Evolutionary conservation across 768 basidiomycete species (phyloP).

Genomic region (Collybia sp.): DNA sequence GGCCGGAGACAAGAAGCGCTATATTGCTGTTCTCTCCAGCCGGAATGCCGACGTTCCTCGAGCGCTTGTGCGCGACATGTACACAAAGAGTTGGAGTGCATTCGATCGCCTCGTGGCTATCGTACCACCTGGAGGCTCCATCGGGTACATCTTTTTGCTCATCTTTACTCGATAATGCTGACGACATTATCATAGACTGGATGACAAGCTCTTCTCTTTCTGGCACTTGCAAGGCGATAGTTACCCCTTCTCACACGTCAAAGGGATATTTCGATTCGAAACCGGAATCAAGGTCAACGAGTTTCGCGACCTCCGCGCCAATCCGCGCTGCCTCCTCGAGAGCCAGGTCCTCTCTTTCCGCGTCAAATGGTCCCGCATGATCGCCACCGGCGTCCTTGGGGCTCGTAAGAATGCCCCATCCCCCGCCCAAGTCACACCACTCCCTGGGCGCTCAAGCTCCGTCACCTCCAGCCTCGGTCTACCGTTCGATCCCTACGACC

Average conservation of each 20-base stretch:
- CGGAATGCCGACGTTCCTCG: slow-evolving; percentile 85
- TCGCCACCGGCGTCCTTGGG: slow-evolving; percentile 64
- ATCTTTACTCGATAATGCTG: not conserved
- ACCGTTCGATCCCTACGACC: slow-evolving; percentile 78
- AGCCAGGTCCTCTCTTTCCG: slow-evolving; percentile 79
- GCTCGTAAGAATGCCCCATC: slow-evolving; percentile 26
- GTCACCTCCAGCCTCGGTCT: slow-evolving; percentile 50
- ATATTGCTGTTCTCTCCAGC: slow-evolving; percentile 67
- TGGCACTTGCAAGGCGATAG: slow-evolving; percentile 81
- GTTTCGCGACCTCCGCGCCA: slow-evolving; percentile 84
- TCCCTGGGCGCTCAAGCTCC: slow-evolving; percentile 18
- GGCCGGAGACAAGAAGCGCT: slow-evolving; percentile 64
- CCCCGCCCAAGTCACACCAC: slow-evolving; percentile 29
- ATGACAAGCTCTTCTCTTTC: slow-evolving; percentile 89
- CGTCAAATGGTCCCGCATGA: slow-evolving; percentile 74
- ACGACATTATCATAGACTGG: slow-evolving; percentile 46
- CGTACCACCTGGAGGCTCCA: slow-evolving; percentile 86
- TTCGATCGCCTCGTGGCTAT: slow-evolving; percentile 86
- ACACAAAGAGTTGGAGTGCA: slow-evolving; percentile 90
- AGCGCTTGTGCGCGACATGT: slow-evolving; percentile 84
- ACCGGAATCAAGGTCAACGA: slow-evolving; percentile 85
- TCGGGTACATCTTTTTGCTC: slow-evolving; percentile 51
- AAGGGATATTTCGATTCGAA: slow-evolving; percentile 86
- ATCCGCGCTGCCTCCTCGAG: slow-evolving; percentile 83
- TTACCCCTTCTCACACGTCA: slow-evolving; percentile 71